Percentiles rank a stretch among this genome's conserved stretches.
Conservation (phyloP, 1,139 yeast species). For the Saccharomyces hybrid region DNA sequence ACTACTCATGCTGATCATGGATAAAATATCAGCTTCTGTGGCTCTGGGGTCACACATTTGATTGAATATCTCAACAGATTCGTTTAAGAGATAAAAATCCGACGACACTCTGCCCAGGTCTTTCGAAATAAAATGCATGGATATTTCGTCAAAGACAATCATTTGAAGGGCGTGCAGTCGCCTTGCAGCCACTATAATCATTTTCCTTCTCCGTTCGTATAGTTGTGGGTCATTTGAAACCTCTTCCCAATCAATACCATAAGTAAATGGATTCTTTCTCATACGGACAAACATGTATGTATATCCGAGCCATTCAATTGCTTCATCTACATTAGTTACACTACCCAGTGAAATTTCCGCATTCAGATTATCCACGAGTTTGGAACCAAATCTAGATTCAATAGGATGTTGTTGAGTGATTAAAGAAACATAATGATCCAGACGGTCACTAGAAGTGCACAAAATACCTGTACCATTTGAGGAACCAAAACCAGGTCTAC, state of each 20-base stretch:
- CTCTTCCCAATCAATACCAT: conserved; percentile 89
- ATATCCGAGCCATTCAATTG: conserved; percentile 93
- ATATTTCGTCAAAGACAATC: conserved; percentile 84
- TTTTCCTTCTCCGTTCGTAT: conserved; percentile 61
- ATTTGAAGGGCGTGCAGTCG: conserved; percentile 78
- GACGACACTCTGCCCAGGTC: conserved; percentile 93
- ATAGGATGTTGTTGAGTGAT: conserved; percentile 95
- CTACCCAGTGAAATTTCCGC: conserved; percentile 96
- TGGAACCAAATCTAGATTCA: conserved; percentile 72
- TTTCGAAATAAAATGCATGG: conserved; percentile 74
- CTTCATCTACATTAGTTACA: conserved; percentile 91
- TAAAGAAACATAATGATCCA: conserved; percentile 81
- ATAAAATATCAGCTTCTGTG: conserved; percentile 84
- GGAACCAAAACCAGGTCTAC: conserved; percentile 91
- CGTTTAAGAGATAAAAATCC: conserved; percentile 80
- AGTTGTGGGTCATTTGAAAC: conserved; percentile 75
- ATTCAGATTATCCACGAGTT: conserved; percentile 82
- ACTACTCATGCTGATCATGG: conserved; percentile 86
- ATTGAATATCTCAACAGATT: conserved; percentile 84
- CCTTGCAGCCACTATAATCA: conserved; percentile 75
- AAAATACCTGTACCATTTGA: conserved; percentile 87
- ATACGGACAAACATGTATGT: conserved; percentile 91
- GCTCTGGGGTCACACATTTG: conserved; percentile 78
- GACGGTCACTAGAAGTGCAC: conserved; percentile 71
- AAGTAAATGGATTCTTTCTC: conserved; percentile 88